Evolutionary conservation across 1,284 basidiomycete genomes (phyloP), one percentile per base, ranked within the genome.

Genomic region (Leccinum holopus): DNA sequence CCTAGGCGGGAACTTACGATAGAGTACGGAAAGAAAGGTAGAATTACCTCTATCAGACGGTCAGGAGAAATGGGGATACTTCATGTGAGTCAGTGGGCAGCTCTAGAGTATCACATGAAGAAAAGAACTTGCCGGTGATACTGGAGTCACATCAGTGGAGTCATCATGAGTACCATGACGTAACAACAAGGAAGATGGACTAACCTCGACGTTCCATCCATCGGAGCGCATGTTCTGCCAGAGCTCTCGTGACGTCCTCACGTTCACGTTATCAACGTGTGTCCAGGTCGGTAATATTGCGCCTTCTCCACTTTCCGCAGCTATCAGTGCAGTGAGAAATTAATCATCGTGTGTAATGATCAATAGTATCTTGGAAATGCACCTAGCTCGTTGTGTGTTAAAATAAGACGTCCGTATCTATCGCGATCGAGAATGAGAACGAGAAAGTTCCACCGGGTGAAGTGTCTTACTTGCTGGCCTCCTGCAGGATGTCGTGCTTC

Each of bases 271-370:
- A 72, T 98, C 96, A 11, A 98, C 93, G 18, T 92, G 87, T 1
- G 97, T 95, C 97, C 97, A 99, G 1, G 95, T 97, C 0, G 96
- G 94, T 3, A 95, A 77, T 66, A 98, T 91, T 4, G 91, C 88
- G 3, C 92, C 93, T 63, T 91, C 87, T 11, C 87, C 87, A 56
- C 83, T 81, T 63, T 91, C 89, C 57, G 87, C 79, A 55, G 85
- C 87, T 86, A 62, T 61, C 7, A 1, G 25, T 28, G 35, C 28
- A 53, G 9, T 35, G 39, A 21, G 39, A 60, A 35, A 68, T 62
- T 52, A 65, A 59, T 62, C 35, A 33, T 28, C 51, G 25, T 11
- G 11, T 37, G 16, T 33, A 25, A 59, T 10, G 11, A 51, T 35
- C 54, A 49, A 39, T 11, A 33, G 57, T 16, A 6, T 55, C 52